A percentile compares a stretch with the other conserved stretches of the same genome.
phyloP scores from a whole-genome alignment of 257 asterid genomes.

The Rubia yunnanensis region DNA sequence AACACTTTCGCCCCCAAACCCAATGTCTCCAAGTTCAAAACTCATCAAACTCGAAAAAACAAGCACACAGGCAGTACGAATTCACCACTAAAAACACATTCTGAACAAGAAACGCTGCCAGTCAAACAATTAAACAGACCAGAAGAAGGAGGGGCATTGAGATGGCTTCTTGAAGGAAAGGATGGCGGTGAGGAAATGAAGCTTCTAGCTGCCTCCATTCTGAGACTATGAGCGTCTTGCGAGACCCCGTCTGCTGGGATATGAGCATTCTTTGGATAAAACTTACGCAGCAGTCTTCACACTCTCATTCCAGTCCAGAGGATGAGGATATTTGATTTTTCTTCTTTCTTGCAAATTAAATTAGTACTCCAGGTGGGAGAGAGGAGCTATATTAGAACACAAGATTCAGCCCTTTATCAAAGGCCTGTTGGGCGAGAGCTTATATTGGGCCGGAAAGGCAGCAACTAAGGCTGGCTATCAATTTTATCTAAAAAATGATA shows the following conservation, averaged over 20 bases:
- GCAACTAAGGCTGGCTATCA: too few relatives aligned
- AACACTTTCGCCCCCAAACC: neutral
- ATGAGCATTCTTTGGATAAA: neutral
- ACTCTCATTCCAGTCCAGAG: neutral
- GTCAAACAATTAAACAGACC: conserved; percentile 21
- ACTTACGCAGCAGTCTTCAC: neutral
- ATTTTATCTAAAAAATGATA: too few relatives aligned
- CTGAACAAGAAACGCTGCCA: neutral
- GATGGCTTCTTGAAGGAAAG: conserved; percentile 40
- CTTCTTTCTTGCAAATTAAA: neutral
- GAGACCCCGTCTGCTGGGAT: neutral
- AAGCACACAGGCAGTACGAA: neutral
- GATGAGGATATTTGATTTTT: conserved; percentile 2
- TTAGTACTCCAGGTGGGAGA: neutral
- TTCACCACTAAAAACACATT: neutral
- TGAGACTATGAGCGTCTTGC: neutral
- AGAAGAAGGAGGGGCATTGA: conserved; percentile 38
- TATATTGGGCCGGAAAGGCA: too few relatives aligned
- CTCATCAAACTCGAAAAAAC: conserved; percentile 1
- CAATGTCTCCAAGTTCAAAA: neutral
- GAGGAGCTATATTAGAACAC: neutral
- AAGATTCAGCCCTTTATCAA: neutral
- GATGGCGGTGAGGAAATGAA: conserved; percentile 59
- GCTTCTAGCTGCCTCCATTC: conserved; percentile 67
- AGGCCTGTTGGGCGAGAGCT: neutral